Conservation (phyloP, 495 filamentous ascomycete genomes). For the Neurospora sp. region DNA sequence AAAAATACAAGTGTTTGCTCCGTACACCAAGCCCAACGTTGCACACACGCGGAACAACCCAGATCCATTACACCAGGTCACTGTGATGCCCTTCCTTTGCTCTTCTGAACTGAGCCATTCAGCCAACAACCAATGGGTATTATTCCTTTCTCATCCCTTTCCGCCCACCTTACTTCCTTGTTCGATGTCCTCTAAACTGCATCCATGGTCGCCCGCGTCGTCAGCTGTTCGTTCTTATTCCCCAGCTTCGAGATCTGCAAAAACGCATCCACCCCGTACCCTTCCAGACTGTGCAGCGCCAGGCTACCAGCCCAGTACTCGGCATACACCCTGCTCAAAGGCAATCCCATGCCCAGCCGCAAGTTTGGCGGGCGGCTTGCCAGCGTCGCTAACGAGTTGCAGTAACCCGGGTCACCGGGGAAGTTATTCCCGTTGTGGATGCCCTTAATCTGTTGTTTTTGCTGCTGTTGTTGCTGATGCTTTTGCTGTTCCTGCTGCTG, state of each 20-base stretch:
- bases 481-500: background rate
- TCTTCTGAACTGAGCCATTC: background rate
- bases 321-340: conserved; percentile 89
- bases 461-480: background rate
- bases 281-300: conserved; percentile 86
- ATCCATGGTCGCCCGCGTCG: conserved; percentile 78
- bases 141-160: background rate
- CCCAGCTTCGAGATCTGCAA: conserved; percentile 94
- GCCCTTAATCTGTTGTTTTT: background rate
- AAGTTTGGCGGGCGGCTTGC: conserved; percentile 78
- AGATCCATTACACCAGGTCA: background rate
- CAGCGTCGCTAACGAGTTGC: conserved; percentile 64
- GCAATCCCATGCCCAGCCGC: conserved; percentile 84
- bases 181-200: conserved; percentile 48
- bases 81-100: background rate
- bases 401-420: conserved; percentile 16
- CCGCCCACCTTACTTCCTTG: background rate
- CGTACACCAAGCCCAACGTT: background rate
- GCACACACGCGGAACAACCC: background rate
- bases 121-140: background rate
- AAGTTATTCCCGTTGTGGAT: conserved; percentile 2
- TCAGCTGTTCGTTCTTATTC: conserved; percentile 97
- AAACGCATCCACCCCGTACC: conserved; percentile 96
- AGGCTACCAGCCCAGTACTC: conserved; percentile 97
- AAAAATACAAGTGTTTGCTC: background rate